These are phyloP conservation scores for Cordyceps tenuipes DNA, from an alignment of 2,329 filamentous ascomycete species.

Conservation along the genomic window DNA sequence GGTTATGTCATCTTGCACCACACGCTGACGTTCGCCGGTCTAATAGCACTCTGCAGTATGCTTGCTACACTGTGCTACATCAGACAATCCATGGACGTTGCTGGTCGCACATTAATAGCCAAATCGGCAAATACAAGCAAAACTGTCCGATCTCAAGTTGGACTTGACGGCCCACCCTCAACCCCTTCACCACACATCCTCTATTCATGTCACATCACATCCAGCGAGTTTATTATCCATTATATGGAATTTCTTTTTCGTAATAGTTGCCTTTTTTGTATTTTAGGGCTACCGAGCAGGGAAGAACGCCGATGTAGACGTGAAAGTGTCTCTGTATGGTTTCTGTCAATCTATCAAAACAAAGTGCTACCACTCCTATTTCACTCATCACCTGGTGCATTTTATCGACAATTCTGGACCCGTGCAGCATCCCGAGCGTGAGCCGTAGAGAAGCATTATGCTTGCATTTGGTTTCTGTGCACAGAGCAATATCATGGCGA, in stretches of 20 bases:
- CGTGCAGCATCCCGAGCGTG: not conserved
- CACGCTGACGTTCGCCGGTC: not conserved
- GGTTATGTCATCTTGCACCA: not conserved
- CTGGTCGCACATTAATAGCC: not conserved
- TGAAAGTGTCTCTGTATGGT: not conserved
- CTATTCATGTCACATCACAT: slow-evolving; percentile 8
- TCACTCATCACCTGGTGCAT: not conserved
- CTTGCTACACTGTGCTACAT: not conserved
- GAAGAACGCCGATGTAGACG: not conserved
- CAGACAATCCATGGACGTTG: not conserved
- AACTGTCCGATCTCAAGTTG: not conserved
- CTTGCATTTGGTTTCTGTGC: not conserved
- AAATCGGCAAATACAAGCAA: not conserved
- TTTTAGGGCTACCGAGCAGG: not conserved
- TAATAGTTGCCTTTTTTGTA: not conserved
- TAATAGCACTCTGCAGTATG: not conserved
- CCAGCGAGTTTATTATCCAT: slow-evolving; percentile 1
- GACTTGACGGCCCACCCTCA: not conserved
- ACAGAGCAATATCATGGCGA: not conserved
- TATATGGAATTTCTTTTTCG: not conserved
- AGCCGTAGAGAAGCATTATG: not conserved
- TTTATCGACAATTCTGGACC: not conserved
- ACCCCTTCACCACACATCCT: slow-evolving; percentile 1
- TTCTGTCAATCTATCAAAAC: not conserved
- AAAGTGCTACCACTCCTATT: not conserved